A percentile compares a stretch with the other conserved stretches of the same genome.
phyloP scores from a whole-genome alignment of 2,329 filamentous ascomycete species.

The Didymella glomerata region DNA sequence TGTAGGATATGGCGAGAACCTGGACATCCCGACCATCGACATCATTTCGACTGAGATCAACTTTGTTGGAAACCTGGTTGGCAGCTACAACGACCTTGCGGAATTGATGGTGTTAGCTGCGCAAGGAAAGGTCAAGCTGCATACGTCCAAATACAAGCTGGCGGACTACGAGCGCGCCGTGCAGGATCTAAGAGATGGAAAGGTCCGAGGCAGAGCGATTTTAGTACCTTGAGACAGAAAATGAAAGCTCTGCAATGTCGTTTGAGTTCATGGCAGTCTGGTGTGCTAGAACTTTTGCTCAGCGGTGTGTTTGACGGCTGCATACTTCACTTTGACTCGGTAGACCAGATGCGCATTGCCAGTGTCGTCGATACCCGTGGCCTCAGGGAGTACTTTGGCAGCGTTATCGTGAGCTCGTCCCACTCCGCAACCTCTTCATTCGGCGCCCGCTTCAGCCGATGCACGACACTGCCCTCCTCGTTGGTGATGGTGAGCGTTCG shows the following conservation, averaged over 20 bases:
- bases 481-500: slow-evolving; percentile 38
- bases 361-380: slow-evolving; percentile 9
- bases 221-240: background rate
- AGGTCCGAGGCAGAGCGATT: slow-evolving; percentile 5
- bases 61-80: slow-evolving; percentile 12
- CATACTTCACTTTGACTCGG: slow-evolving; percentile 25
- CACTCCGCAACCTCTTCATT: slow-evolving; percentile 39
- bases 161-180: slow-evolving; percentile 6
- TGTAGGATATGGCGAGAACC: slow-evolving; percentile 15
- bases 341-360: slow-evolving; percentile 23
- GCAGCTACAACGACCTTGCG: slow-evolving; percentile 17
- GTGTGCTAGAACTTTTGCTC: slow-evolving; percentile 9
- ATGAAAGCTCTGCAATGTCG: background rate
- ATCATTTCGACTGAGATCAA: slow-evolving; percentile 16
- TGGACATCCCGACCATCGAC: slow-evolving; percentile 13
- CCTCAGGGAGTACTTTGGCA: slow-evolving; percentile 32
- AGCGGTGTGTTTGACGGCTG: background rate
- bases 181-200: slow-evolving; percentile 13
- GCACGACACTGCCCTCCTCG: slow-evolving; percentile 41
- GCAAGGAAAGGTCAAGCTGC: slow-evolving; percentile 14
- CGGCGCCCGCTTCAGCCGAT: slow-evolving; percentile 35
- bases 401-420: slow-evolving; percentile 44
- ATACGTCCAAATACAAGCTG: slow-evolving; percentile 17
- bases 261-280: background rate
- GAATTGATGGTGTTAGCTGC: slow-evolving; percentile 15